Evolutionary conservation across 441 rosid species (phyloP).

Genomic region (Viola pubescens): DNA sequence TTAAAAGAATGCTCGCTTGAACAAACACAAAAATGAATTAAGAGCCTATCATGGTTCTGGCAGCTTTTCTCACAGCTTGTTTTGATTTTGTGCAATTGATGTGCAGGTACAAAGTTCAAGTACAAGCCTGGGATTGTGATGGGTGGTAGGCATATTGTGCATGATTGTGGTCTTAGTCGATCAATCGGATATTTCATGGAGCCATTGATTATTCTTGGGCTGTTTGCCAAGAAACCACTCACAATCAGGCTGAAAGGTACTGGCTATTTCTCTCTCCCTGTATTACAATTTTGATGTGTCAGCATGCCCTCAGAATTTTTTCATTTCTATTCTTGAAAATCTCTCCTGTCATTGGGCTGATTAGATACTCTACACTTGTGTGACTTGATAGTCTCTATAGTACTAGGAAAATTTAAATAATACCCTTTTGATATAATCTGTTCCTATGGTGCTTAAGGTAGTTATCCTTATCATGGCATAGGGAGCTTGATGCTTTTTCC

Average conservation of each 20-base stretch:
- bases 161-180: slow-evolving; percentile 60
- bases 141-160: slow-evolving; percentile 67
- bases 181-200: slow-evolving; percentile 81
- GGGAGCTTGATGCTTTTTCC: too few relatives aligned
- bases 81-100: slow-evolving; percentile 1
- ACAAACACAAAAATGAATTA: too few relatives aligned
- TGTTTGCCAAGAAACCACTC: slow-evolving; percentile 67
- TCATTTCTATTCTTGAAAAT: not conserved
- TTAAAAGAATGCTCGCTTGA: too few relatives aligned
- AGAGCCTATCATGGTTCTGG: too few relatives aligned
- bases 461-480: too few relatives aligned
- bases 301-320: not conserved
- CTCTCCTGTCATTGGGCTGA: not conserved
- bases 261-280: not conserved
- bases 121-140: slow-evolving; percentile 70
- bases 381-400: too few relatives aligned
- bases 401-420: too few relatives aligned
- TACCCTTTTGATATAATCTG: too few relatives aligned
- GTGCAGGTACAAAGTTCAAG: slow-evolving; percentile 57
- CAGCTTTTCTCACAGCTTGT: not conserved
- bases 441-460: too few relatives aligned
- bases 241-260: slow-evolving; percentile 65
- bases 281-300: not conserved
- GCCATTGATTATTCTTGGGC: slow-evolving; percentile 63
- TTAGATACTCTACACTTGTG: too few relatives aligned